These are phyloP conservation scores for Citrus sp. DNA, from an alignment of 345 rosid genomes.

Conservation along the genomic window DNA sequence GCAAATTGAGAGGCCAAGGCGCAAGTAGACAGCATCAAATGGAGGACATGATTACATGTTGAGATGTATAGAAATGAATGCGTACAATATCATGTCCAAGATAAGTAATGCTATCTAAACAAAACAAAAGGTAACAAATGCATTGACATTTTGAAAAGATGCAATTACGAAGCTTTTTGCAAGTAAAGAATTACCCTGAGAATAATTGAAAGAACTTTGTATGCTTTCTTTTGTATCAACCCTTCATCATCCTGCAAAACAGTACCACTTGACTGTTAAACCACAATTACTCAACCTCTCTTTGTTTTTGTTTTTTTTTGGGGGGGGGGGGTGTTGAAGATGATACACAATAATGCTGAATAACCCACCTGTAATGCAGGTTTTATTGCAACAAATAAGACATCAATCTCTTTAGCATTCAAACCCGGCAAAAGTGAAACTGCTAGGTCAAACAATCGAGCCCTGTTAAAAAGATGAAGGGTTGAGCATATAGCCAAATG, in stretches of 20 bases:
- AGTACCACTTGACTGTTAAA: slow-evolving; percentile 4
- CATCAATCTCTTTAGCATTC: slow-evolving; percentile 48
- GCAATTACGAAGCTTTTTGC: slow-evolving; percentile 1
- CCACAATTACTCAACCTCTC: background rate
- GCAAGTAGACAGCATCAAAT: background rate
- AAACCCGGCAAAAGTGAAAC: slow-evolving; percentile 80
- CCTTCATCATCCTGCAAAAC: slow-evolving; percentile 70
- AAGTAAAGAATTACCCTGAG: slow-evolving; percentile 51
- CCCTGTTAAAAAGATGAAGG: slow-evolving; percentile 50
- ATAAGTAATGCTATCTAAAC: background rate
- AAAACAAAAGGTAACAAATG: background rate
- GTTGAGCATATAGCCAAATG: background rate
- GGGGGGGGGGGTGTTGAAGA: background rate
- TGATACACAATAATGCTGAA: slow-evolving; percentile 6
- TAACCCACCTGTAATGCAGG: slow-evolving; percentile 69
- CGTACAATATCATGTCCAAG: background rate
- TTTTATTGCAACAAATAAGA: slow-evolving; percentile 56
- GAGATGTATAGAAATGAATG: background rate
- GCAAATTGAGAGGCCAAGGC: background rate
- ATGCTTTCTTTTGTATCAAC: slow-evolving; percentile 84
- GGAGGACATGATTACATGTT: background rate
- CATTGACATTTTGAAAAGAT: background rate
- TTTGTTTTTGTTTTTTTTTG: background rate
- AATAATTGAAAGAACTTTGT: slow-evolving; percentile 79
- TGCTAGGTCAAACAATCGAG: slow-evolving; percentile 71